phyloP scores from a whole-genome alignment of 306 rosid genomes.

The Casuarina equisetifolia region DNA sequence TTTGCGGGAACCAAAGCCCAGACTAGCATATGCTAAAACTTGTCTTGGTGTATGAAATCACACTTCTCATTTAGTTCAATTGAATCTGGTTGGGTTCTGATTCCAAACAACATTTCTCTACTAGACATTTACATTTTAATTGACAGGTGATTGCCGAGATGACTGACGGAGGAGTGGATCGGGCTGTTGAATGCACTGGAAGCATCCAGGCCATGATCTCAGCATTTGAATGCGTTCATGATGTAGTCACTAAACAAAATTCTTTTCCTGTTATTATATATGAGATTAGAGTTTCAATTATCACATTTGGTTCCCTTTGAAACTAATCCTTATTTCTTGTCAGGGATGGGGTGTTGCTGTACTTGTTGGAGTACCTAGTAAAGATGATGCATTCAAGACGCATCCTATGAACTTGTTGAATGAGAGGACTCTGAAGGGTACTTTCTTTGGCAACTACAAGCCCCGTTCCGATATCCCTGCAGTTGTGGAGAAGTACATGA shows the following conservation, averaged over 20 bases:
- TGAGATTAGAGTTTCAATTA: not conserved
- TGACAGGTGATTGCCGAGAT: constrained; percentile 50
- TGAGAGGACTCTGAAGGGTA: constrained; percentile 91
- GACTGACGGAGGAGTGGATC: constrained; percentile 36
- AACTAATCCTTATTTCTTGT: not conserved
- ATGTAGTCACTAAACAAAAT: constrained; percentile 37
- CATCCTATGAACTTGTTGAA: constrained; percentile 68
- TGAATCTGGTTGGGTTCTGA: not conserved
- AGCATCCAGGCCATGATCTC: too few species aligned
- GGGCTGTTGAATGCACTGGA: too few species aligned
- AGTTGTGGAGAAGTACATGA: constrained; percentile 77
- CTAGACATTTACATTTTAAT: constrained; percentile 26
- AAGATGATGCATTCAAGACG: constrained; percentile 79
- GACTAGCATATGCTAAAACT: too few species aligned
- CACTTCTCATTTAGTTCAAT: too few species aligned
- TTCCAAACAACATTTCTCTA: not conserved
- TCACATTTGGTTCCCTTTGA: too few species aligned
- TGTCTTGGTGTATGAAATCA: too few species aligned
- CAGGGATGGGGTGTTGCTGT: constrained; percentile 96
- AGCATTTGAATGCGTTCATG: constrained; percentile 54
- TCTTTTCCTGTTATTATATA: not conserved
- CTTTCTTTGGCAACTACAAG: constrained; percentile 86
- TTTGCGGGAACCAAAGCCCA: too few species aligned
- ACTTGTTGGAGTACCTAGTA: constrained; percentile 83
- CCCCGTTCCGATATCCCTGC: constrained; percentile 71